Conservation (phyloP, 495 filamentous ascomycete genomes). For the Penicillium coffeae region DNA sequence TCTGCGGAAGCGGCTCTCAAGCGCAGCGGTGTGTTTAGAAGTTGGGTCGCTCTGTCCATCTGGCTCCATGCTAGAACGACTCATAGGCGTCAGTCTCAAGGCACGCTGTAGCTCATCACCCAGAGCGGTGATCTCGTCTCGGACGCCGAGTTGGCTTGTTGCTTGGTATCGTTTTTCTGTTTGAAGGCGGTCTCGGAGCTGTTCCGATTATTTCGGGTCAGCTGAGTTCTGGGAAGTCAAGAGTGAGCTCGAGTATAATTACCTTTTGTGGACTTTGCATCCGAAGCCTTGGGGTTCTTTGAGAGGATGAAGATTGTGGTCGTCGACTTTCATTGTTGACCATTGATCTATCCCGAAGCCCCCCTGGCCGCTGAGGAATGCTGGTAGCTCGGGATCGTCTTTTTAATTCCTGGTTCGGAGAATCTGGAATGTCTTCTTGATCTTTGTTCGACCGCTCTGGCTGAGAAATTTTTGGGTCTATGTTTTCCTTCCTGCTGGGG, state of each 20-base stretch:
- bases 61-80: conserved; percentile 14
- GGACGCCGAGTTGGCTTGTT: conserved; percentile 62
- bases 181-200: conserved; percentile 80
- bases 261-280: conserved; percentile 87
- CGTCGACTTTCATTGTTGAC: conserved; percentile 38
- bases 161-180: conserved; percentile 71
- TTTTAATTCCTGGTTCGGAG: conserved; percentile 39
- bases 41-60: conserved; percentile 4
- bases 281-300: conserved; percentile 62
- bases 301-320: conserved; percentile 29
- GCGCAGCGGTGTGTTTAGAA: conserved; percentile 29
- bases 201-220: conserved; percentile 4
- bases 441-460: conserved; percentile 34
- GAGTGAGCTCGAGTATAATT: neutral
- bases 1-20: conserved; percentile 53
- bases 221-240: neutral
- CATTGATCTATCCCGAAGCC: conserved; percentile 52
- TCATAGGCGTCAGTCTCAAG: conserved; percentile 43
- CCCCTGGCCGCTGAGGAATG: conserved; percentile 48
- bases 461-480: conserved; percentile 32
- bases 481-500: conserved; percentile 58
- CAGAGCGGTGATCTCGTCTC: conserved; percentile 76
- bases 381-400: conserved; percentile 50
- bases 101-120: conserved; percentile 69
- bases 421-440: conserved; percentile 36